Conservation (phyloP, 2,329 filamentous ascomycete genomes). For the Calonectria multiphialidica region DNA sequence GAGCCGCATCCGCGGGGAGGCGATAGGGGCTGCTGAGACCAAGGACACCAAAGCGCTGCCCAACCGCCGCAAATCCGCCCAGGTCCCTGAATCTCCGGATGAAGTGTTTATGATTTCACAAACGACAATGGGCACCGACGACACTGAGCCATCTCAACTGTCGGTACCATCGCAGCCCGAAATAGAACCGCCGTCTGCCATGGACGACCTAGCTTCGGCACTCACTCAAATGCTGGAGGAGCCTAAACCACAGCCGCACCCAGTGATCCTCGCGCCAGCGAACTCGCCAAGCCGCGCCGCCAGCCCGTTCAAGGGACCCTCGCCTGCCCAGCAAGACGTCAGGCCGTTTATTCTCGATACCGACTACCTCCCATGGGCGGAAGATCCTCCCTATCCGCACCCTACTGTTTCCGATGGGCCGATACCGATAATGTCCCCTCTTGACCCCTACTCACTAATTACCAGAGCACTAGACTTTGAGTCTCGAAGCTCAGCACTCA, state of each 20-base stretch:
- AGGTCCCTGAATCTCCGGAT: conserved; percentile 48
- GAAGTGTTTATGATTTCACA: conserved; percentile 61
- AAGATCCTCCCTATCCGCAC: conserved; percentile 68
- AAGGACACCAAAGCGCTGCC: conserved; percentile 19
- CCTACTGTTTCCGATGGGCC: conserved; percentile 41
- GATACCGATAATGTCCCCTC: conserved; percentile 49
- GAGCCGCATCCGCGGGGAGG: conserved; percentile 59
- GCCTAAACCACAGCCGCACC: conserved; percentile 10
- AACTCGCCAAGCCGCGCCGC: conserved; percentile 30
- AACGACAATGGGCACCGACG: conserved; percentile 55
- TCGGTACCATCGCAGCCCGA: conserved; percentile 46
- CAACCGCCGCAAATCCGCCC: conserved; percentile 6
- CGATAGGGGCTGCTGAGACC: conserved; percentile 41
- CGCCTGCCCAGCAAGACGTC: conserved; percentile 51
- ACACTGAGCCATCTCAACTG: conserved; percentile 46
- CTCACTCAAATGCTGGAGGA: conserved; percentile 4
- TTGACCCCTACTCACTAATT: conserved; percentile 68
- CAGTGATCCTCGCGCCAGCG: conserved; percentile 28
- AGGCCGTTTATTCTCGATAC: conserved; percentile 63
- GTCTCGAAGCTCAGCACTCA: conserved; percentile 65
- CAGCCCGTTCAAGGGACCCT: conserved; percentile 43
- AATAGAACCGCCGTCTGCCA: conserved; percentile 20
- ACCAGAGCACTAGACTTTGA: conserved; percentile 68
- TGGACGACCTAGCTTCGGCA: conserved; percentile 15
- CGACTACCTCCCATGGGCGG: conserved; percentile 70